Percentiles rank a stretch among this genome's conserved stretches.
Evolutionary conservation across 805 yeast genomes (phyloP).

Genomic region (Ogataea saltuana): DNA sequence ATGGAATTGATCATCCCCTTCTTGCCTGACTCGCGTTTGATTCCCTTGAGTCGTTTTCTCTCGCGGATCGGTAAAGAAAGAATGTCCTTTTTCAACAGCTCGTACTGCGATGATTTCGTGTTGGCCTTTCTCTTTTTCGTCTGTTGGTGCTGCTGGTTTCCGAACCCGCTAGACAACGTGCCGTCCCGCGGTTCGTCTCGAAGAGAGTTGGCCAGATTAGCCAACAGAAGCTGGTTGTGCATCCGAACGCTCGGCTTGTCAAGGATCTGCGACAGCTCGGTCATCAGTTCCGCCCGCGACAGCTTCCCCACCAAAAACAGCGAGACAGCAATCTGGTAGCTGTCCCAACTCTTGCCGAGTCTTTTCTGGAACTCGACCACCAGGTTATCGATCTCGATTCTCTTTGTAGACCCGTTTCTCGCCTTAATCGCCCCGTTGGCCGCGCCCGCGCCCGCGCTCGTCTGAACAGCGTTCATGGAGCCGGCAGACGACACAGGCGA

Average conservation of each 20-base stretch:
- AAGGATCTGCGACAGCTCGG: conserved; percentile 57
- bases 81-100: conserved; percentile 78
- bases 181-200: conserved; percentile 71
- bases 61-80: conserved; percentile 85
- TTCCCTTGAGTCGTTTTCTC: conserved; percentile 77
- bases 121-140: conserved; percentile 45
- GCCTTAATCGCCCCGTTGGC: conserved; percentile 14
- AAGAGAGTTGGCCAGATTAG: conserved; percentile 81
- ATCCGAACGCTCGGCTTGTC: conserved; percentile 50
- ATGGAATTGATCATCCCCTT: conserved; percentile 70
- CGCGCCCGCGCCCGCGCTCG: not conserved
- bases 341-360: conserved; percentile 82
- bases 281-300: conserved; percentile 71
- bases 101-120: conserved; percentile 70
- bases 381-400: conserved; percentile 63
- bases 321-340: conserved; percentile 77
- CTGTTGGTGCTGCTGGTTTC: conserved; percentile 34
- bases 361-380: conserved; percentile 72
- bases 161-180: conserved; percentile 48
- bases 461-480: too few species aligned
- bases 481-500: conserved; percentile 4
- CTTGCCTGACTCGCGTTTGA: conserved; percentile 81
- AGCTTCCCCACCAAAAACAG: conserved; percentile 76
- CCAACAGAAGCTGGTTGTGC: conserved; percentile 81
- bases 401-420: conserved; percentile 27